Evolutionary conservation across 2,329 filamentous ascomycete genomes (phyloP).

Genomic region (Ceratocystis cubensis): DNA sequence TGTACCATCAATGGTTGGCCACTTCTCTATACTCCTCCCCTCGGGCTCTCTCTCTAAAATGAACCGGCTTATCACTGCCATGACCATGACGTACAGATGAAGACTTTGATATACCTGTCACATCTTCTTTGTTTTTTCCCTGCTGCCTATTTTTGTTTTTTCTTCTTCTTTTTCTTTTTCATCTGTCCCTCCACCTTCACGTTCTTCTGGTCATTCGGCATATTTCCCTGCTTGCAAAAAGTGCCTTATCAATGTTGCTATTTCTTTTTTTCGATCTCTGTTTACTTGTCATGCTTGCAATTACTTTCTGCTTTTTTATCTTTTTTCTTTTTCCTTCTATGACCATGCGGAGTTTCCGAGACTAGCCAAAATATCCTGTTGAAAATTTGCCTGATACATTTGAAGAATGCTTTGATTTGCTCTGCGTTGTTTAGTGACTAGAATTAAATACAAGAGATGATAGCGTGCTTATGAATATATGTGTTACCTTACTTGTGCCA

Average conservation of each 20-base stretch:
- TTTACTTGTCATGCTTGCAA: slow-evolving; percentile 4
- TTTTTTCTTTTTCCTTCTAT: slow-evolving; percentile 11
- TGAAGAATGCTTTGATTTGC: neutral
- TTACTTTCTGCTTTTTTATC: slow-evolving; percentile 9
- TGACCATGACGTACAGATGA: slow-evolving; percentile 11
- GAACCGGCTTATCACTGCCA: slow-evolving; percentile 1
- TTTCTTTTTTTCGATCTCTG: neutral
- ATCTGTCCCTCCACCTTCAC: neutral
- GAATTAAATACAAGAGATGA: neutral
- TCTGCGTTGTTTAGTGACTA: neutral
- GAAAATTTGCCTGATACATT: neutral
- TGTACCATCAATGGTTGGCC: neutral
- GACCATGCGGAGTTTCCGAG: slow-evolving; percentile 14
- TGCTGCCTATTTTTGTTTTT: neutral
- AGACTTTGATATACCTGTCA: slow-evolving; percentile 10
- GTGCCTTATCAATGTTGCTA: neutral
- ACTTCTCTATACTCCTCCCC: neutral
- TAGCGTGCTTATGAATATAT: too few species aligned
- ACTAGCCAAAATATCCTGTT: slow-evolving; percentile 11
- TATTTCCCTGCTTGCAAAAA: slow-evolving; percentile 4
- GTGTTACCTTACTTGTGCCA: too few species aligned
- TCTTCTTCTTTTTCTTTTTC: neutral
- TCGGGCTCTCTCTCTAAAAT: slow-evolving; percentile 1
- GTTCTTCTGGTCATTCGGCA: slow-evolving; percentile 1
- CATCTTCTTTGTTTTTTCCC: slow-evolving; percentile 9